Evolutionary conservation across 2,329 filamentous ascomycete species (phyloP).

Genomic region (Apiospora rasikravindrae): DNA sequence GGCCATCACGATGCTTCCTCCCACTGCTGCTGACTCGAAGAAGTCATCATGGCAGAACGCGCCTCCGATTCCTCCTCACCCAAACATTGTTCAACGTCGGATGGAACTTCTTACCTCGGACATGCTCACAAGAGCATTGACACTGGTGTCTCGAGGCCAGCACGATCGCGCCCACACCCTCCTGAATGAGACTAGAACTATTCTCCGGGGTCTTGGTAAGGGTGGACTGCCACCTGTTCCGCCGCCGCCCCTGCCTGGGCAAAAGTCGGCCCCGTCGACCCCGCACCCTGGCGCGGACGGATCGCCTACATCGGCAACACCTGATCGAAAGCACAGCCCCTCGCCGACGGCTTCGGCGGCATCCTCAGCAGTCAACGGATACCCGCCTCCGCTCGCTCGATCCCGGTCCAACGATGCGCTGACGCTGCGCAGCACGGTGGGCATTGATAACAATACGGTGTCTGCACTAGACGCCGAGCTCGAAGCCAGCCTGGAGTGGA

Average conservation of each 20-base stretch:
- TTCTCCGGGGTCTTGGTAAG: slow-evolving; percentile 94
- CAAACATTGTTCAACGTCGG: slow-evolving; percentile 90
- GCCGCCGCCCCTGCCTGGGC: slow-evolving; percentile 35
- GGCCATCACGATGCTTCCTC: slow-evolving; percentile 93
- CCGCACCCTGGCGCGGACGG: slow-evolving; percentile 52
- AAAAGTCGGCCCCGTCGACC: slow-evolving; percentile 53
- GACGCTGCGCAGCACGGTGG: slow-evolving; percentile 61
- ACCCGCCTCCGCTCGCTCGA: slow-evolving; percentile 50
- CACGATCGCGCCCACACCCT: slow-evolving; percentile 94
- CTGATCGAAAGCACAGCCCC: slow-evolving; percentile 60
- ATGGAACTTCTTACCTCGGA: slow-evolving; percentile 98
- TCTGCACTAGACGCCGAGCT: slow-evolving; percentile 88
- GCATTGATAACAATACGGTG: slow-evolving; percentile 85
- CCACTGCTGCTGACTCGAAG: slow-evolving; percentile 63
- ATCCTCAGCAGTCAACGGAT: slow-evolving; percentile 47
- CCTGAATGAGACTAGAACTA: slow-evolving; percentile 89
- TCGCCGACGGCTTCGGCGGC: slow-evolving; percentile 58
- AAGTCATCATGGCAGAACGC: slow-evolving; percentile 67
- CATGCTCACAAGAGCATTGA: slow-evolving; percentile 93
- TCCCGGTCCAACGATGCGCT: slow-evolving; percentile 63
- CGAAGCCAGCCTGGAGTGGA: slow-evolving; percentile 92
- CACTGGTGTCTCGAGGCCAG: slow-evolving; percentile 87
- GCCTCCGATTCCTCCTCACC: slow-evolving; percentile 92
- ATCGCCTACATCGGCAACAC: slow-evolving; percentile 52
- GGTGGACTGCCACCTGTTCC: slow-evolving; percentile 85